A percentile compares a stretch with the other conserved stretches of the same genome.
These are phyloP conservation scores for Xerocomus amazonicus DNA, from an alignment of 1,284 basidiomycete genomes.

Conservation along the genomic window DNA sequence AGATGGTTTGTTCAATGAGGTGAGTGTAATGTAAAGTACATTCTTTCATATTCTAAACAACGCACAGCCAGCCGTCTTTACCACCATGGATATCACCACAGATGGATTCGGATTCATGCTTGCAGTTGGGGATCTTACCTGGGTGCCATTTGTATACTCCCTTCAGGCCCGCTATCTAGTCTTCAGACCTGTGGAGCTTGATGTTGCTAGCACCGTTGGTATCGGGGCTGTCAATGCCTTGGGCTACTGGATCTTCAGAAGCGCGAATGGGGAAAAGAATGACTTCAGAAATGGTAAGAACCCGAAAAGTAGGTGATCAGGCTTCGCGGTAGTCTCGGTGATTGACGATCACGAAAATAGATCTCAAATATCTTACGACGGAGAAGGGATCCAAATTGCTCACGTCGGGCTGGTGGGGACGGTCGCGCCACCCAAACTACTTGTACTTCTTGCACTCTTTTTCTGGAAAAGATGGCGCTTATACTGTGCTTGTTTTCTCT, in stretches of 20 bases:
- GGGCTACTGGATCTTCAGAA: slow-evolving; percentile 93
- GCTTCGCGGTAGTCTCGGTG: background rate
- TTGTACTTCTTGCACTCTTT: slow-evolving; percentile 42
- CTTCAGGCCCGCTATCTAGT: slow-evolving; percentile 94
- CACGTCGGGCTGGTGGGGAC: slow-evolving; percentile 97
- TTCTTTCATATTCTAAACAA: background rate
- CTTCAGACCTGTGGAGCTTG: slow-evolving; percentile 81
- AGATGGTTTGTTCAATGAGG: slow-evolving; percentile 89
- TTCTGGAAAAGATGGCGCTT: background rate
- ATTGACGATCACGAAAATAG: slow-evolving; percentile 34
- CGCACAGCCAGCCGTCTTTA: slow-evolving; percentile 75
- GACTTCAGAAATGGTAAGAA: slow-evolving; percentile 92
- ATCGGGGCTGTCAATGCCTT: slow-evolving; percentile 69
- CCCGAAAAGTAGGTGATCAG: slow-evolving; percentile 67
- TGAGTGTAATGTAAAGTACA: slow-evolving; percentile 29
- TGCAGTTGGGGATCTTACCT: slow-evolving; percentile 86
- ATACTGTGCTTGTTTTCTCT: background rate
- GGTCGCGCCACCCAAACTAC: slow-evolving; percentile 92
- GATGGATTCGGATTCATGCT: slow-evolving; percentile 99
- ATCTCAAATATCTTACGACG: slow-evolving; percentile 82
- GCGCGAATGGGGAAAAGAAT: slow-evolving; percentile 91
- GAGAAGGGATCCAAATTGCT: slow-evolving; percentile 86
- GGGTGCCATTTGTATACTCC: slow-evolving; percentile 95
- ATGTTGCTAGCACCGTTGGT: slow-evolving; percentile 53
- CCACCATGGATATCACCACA: slow-evolving; percentile 97